Evolutionary conservation across 2,329 filamentous ascomycete genomes (phyloP).

Genomic region (Diaporthe australafricana): DNA sequence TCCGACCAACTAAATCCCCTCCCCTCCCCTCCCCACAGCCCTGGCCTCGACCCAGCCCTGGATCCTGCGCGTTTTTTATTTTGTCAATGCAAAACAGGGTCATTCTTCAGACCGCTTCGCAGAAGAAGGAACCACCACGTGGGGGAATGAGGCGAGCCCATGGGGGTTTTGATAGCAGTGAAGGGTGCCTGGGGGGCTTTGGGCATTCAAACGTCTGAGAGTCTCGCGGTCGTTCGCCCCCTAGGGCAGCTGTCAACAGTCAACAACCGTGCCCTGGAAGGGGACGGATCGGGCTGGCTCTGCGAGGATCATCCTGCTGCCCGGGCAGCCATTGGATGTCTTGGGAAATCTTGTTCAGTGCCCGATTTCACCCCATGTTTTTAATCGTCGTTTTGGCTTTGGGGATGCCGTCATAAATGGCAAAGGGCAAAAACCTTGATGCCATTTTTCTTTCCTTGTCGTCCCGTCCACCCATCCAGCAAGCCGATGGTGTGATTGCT

Average conservation of each 20-base stretch:
- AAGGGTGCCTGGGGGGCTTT: not conserved
- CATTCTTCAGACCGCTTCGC: slow-evolving; percentile 15
- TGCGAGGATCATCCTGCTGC: slow-evolving; percentile 17
- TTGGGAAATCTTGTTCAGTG: not conserved
- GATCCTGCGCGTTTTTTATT: slow-evolving; percentile 18
- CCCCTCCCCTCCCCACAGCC: too few species aligned
- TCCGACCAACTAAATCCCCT: too few species aligned
- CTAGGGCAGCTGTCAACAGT: slow-evolving; percentile 25
- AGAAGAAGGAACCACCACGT: slow-evolving; percentile 2
- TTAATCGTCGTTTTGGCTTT: not conserved
- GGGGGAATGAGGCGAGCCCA: not conserved
- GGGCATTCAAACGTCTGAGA: not conserved
- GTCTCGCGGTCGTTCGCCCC: not conserved
- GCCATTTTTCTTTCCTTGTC: not conserved
- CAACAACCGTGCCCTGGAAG: slow-evolving; percentile 3
- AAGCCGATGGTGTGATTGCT: not conserved
- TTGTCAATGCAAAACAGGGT: slow-evolving; percentile 12
- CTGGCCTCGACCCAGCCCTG: not conserved
- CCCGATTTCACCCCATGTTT: not conserved
- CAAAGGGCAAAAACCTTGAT: slow-evolving; percentile 13
- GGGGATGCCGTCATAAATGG: not conserved
- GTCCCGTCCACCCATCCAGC: too few species aligned
- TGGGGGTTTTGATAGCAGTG: not conserved
- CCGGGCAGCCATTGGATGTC: not conserved
- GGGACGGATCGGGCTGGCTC: slow-evolving; percentile 20